Evolutionary conservation across 495 filamentous ascomycete species (phyloP).

Genomic region (Xylaria palmicola): DNA sequence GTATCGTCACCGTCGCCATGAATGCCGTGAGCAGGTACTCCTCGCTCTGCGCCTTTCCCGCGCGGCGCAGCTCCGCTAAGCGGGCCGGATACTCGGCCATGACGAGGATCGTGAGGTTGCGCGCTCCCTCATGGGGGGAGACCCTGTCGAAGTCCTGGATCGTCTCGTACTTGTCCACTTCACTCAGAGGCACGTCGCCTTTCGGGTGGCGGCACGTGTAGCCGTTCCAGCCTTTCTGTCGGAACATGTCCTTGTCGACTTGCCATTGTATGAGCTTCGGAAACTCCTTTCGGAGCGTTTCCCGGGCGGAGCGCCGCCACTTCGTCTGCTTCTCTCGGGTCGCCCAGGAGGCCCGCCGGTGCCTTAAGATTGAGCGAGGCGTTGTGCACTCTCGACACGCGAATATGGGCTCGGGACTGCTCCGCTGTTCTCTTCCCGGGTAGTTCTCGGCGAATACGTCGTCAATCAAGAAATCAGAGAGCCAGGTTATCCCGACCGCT

Average conservation of each 20-base stretch:
- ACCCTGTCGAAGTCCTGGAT: slow-evolving; percentile 29
- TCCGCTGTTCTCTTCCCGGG: slow-evolving; percentile 22
- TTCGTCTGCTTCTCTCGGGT: slow-evolving; percentile 12
- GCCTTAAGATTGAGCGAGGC: slow-evolving; percentile 28
- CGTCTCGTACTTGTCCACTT: slow-evolving; percentile 29
- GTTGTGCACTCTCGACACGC: neutral
- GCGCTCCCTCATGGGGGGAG: slow-evolving; percentile 6
- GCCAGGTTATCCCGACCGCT: slow-evolving; percentile 33
- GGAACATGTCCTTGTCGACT: slow-evolving; percentile 34
- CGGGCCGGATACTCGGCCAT: slow-evolving; percentile 34
- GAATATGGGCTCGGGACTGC: neutral
- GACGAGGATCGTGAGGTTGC: slow-evolving; percentile 32
- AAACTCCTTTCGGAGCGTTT: slow-evolving; percentile 21
- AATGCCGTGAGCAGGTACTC: slow-evolving; percentile 41
- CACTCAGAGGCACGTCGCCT: slow-evolving; percentile 15
- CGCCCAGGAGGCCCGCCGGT: slow-evolving; percentile 27
- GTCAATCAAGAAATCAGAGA: slow-evolving; percentile 37
- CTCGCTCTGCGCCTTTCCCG: slow-evolving; percentile 31
- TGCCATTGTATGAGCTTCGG: slow-evolving; percentile 31
- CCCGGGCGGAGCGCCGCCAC: slow-evolving; percentile 24
- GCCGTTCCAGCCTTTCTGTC: slow-evolving; percentile 34
- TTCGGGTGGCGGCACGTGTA: slow-evolving; percentile 40
- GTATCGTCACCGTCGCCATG: slow-evolving; percentile 38
- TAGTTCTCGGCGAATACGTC: slow-evolving; percentile 35
- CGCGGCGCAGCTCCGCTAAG: slow-evolving; percentile 25